Percentiles rank a stretch among this genome's conserved stretches.
Evolutionary conservation across 2,329 filamentous ascomycete genomes (phyloP).

Genomic region (Colletotrichum chlorophyti): DNA sequence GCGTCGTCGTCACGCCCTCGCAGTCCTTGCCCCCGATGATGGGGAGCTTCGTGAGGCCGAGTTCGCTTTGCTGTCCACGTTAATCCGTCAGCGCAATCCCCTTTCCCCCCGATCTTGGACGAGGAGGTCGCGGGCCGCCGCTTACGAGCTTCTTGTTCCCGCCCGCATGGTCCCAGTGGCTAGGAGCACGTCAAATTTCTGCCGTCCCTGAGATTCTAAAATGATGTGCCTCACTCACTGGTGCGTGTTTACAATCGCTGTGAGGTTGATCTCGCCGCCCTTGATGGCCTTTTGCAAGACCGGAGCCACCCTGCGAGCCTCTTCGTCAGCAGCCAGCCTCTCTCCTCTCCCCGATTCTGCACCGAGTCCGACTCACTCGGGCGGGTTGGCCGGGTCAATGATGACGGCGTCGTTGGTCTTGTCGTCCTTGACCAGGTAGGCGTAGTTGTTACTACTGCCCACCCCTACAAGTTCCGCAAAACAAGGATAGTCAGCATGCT

Average conservation of each 20-base stretch:
- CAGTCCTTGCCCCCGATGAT: constrained; percentile 92
- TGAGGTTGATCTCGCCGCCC: constrained; percentile 78
- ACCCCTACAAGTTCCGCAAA: constrained; percentile 61
- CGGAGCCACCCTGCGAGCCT: constrained; percentile 58
- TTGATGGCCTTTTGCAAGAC: constrained; percentile 76
- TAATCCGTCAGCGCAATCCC: too few species aligned
- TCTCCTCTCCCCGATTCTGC: too few species aligned
- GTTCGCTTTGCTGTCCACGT: constrained; percentile 46
- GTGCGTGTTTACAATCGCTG: constrained; percentile 93
- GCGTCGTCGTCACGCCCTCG: constrained; percentile 78
- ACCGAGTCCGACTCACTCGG: constrained; percentile 79
- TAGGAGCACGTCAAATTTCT: constrained; percentile 42
- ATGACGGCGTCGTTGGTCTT: constrained; percentile 80
- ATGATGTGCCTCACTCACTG: too few species aligned
- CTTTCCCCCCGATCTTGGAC: too few species aligned
- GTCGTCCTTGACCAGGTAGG: constrained; percentile 81
- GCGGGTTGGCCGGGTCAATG: constrained; percentile 80
- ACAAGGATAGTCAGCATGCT: not conserved
- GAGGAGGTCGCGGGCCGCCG: not conserved
- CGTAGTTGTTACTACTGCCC: constrained; percentile 82
- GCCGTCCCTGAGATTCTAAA: not conserved
- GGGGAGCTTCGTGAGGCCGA: constrained; percentile 67
- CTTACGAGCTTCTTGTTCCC: constrained; percentile 84
- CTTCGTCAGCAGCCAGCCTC: not conserved
- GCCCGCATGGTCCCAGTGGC: constrained; percentile 93